Conservation (phyloP, 1,284 basidiomycete genomes). For the Ustilago loliicola region DNA sequence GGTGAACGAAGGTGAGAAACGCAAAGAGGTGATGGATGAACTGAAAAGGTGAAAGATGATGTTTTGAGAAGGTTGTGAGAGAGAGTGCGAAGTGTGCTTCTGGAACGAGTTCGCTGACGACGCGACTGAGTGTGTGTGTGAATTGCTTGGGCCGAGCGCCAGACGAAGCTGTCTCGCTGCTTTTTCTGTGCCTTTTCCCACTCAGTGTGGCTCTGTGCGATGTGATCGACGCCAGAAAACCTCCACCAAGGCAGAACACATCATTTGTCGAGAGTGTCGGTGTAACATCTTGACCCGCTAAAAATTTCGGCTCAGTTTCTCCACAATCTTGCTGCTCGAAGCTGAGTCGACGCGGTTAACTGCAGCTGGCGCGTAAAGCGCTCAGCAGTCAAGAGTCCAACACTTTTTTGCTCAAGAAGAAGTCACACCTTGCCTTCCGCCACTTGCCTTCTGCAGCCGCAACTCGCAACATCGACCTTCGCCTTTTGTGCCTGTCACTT, state of each 20-base stretch:
- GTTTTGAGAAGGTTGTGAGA: conserved; percentile 1
- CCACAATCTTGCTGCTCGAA: conserved; percentile 5
- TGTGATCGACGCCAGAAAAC: conserved; percentile 41
- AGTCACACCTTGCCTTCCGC: conserved; percentile 1
- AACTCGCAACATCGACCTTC: not conserved
- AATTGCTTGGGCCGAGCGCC: conserved; percentile 22
- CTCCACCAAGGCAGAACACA: conserved; percentile 21
- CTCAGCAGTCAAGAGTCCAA: conserved; percentile 12
- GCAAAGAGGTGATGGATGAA: not conserved
- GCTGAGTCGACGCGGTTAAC: conserved; percentile 16
- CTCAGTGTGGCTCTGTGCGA: conserved; percentile 23
- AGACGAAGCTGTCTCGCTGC: not conserved
- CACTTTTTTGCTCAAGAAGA: conserved; percentile 2
- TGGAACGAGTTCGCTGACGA: conserved; percentile 38
- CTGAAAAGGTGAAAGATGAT: not conserved
- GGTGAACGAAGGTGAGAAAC: not conserved
- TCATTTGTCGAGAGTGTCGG: not conserved
- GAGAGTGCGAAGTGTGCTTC: conserved; percentile 13
- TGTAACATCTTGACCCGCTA: conserved; percentile 9
- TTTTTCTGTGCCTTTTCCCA: conserved; percentile 11
- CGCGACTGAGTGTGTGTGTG: conserved; percentile 28
- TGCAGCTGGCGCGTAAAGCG: not conserved
- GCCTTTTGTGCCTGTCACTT: not conserved
- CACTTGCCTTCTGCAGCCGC: not conserved
- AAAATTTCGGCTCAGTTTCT: conserved; percentile 5